Conservation (phyloP, 2,329 filamentous ascomycete species). For the Venturia oleaginea region DNA sequence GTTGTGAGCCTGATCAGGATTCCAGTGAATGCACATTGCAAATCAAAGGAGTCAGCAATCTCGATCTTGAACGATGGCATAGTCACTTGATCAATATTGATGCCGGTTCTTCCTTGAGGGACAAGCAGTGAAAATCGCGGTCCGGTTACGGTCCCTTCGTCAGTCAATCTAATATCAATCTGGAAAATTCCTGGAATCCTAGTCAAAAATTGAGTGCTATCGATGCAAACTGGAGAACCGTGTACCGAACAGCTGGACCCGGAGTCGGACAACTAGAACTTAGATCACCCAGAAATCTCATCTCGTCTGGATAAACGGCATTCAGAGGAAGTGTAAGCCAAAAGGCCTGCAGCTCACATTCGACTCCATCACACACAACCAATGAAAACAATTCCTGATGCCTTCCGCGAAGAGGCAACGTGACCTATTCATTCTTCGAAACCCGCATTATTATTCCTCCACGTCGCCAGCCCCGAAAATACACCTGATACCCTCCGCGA, state of each 20-base stretch:
- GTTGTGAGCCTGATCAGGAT: too few relatives aligned
- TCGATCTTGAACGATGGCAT: background rate
- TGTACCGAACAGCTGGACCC: too few relatives aligned
- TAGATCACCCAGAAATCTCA: too few relatives aligned
- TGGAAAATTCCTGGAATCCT: too few relatives aligned
- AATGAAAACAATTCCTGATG: background rate
- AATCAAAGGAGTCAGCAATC: background rate
- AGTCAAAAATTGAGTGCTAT: too few relatives aligned
- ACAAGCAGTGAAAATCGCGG: background rate
- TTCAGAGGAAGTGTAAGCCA: background rate
- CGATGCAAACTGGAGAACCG: too few relatives aligned
- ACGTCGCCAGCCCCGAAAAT: background rate
- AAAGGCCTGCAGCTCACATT: background rate
- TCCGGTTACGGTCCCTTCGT: too few relatives aligned
- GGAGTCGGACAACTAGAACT: too few relatives aligned
- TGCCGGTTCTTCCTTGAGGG: background rate
- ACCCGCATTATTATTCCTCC: background rate
- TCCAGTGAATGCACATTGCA: background rate
- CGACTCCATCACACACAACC: background rate
- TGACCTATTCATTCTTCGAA: background rate
- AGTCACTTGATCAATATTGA: background rate
- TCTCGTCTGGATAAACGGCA: background rate
- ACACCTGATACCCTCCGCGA: background rate
- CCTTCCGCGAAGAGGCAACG: background rate
- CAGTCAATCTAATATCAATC: too few relatives aligned